Conservation (phyloP, 176 grass and related monocot genomes). For the Dactylis glomerata region DNA sequence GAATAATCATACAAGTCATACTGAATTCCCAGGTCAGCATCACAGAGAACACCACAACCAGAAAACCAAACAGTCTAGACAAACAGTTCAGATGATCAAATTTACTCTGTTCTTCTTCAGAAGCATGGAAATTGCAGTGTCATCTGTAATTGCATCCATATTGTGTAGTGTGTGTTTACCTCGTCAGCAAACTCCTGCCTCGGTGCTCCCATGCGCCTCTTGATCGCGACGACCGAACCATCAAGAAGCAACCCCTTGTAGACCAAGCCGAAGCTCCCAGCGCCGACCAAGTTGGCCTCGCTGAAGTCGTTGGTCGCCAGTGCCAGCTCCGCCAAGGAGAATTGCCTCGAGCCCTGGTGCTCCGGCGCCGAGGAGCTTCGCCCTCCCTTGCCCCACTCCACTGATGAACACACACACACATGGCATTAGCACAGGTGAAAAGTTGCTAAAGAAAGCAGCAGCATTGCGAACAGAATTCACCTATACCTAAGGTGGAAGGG, state of each 20-base stretch:
- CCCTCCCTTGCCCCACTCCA: slow-evolving; percentile 75
- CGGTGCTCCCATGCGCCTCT: slow-evolving; percentile 49
- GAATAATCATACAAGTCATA: slow-evolving; percentile 1
- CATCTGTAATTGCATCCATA: slow-evolving; percentile 4
- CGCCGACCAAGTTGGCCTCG: slow-evolving; percentile 69
- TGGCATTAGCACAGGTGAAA: not conserved
- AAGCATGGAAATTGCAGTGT: too few relatives aligned
- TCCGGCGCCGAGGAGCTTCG: slow-evolving; percentile 45
- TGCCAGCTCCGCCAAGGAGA: slow-evolving; percentile 67
- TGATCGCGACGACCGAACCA: slow-evolving; percentile 80
- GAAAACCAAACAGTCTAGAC: not conserved
- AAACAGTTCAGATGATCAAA: slow-evolving; percentile 5
- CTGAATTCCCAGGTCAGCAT: slow-evolving; percentile 8
- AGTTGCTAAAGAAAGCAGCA: not conserved
- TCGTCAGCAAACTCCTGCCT: slow-evolving; percentile 68
- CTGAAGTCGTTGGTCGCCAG: slow-evolving; percentile 84
- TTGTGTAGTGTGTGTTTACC: slow-evolving; percentile 44
- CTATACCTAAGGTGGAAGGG: slow-evolving; percentile 76
- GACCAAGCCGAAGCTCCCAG: slow-evolving; percentile 79
- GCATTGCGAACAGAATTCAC: slow-evolving; percentile 29
- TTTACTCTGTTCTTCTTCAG: not conserved
- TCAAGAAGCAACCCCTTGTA: slow-evolving; percentile 95
- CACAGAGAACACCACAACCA: not conserved
- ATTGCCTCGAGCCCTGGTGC: slow-evolving; percentile 50
- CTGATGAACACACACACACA: slow-evolving; percentile 32